Percentiles rank a stretch among this genome's conserved stretches.
Conservation (phyloP, 352 stramenopile genomes). For the Globisporangium spiculum region DNA sequence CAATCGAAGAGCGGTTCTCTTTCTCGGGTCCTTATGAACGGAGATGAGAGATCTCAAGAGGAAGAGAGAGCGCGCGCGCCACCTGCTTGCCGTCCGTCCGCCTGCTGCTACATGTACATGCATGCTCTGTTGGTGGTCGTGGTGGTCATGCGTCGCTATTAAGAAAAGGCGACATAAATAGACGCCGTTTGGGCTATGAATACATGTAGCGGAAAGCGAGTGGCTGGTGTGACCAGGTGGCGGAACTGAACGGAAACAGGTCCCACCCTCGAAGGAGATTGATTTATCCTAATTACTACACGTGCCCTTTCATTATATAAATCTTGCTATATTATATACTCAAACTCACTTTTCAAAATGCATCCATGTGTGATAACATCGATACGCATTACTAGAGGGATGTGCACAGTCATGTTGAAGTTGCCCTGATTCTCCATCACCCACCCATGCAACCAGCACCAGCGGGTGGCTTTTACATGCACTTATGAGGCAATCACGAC, state of each 20-base stretch:
- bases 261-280: not conserved
- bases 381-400: not conserved
- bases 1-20: not conserved
- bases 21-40: no score
- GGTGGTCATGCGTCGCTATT: not conserved
- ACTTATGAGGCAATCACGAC: not conserved
- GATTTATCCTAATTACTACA: not conserved
- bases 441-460: not conserved
- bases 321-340: no score
- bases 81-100: not conserved
- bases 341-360: no score
- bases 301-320: not conserved
- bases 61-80: slow-evolving; percentile 3
- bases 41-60: not conserved
- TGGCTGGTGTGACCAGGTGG: not conserved
- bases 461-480: not conserved
- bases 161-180: not conserved
- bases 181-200: not conserved
- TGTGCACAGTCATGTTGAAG: not conserved
- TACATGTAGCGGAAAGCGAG: not conserved
- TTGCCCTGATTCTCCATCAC: not conserved
- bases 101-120: not conserved
- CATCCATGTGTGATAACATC: not conserved
- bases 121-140: no score
- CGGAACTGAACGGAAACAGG: not conserved